A percentile compares a stretch with the other conserved stretches of the same genome.
Evolutionary conservation across 2,329 filamentous ascomycete genomes (phyloP).

Genomic region (Mycogone perniciosa): DNA sequence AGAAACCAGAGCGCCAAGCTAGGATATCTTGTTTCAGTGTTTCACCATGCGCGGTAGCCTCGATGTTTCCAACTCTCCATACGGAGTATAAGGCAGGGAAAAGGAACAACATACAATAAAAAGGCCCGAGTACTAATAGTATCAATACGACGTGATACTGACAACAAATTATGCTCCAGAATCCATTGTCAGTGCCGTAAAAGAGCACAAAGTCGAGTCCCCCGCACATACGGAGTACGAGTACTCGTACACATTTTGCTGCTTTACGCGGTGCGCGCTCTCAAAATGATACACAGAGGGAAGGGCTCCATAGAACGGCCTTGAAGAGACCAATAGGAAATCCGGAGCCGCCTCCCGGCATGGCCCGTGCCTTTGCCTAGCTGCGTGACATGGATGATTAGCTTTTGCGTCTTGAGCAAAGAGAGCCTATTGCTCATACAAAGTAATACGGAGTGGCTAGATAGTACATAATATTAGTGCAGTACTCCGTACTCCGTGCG

Average conservation of each 20-base stretch:
- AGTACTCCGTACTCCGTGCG: no score
- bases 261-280: constrained; percentile 21
- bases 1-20: neutral
- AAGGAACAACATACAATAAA: neutral
- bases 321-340: neutral
- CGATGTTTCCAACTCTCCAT: no score
- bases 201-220: neutral
- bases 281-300: constrained; percentile 22
- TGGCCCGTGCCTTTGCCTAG: constrained; percentile 6
- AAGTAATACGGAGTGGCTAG: no score
- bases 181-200: no score
- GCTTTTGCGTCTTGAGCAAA: no score
- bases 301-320: neutral
- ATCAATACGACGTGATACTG: no score
- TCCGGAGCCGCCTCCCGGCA: neutral
- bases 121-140: neutral
- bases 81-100: neutral
- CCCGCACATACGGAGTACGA: no score
- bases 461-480: no score
- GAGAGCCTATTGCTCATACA: no score
- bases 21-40: constrained; percentile 13
- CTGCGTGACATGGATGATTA: neutral
- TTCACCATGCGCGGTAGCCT: constrained; percentile 8
- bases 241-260: constrained; percentile 16
- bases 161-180: no score